phyloP scores from a whole-genome alignment of 805 yeast species.

The Zygosaccharomyces kombuchaensis region DNA sequence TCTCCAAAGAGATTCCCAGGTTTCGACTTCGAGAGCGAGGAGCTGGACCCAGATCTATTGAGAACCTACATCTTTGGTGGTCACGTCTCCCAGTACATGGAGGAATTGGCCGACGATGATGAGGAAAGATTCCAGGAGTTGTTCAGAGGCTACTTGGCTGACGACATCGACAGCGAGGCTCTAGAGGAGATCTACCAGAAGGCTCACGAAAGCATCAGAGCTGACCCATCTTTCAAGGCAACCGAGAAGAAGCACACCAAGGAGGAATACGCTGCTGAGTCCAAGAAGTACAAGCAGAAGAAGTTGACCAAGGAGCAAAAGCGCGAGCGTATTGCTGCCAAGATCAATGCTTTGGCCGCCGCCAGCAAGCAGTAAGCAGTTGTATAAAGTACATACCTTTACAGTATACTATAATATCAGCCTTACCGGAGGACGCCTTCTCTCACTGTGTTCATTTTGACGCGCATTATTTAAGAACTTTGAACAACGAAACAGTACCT shows the following conservation, averaged over 20 bases:
- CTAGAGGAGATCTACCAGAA: conserved; percentile 91
- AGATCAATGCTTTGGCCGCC: conserved; percentile 84
- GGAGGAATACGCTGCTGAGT: conserved; percentile 96
- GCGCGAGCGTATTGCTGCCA: conserved; percentile 81
- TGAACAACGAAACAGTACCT: not conserved
- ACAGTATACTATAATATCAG: not conserved
- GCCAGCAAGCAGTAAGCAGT: conserved; percentile 4
- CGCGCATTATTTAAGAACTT: not conserved
- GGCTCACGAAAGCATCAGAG: conserved; percentile 97
- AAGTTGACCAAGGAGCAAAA: conserved; percentile 92
- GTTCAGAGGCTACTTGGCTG: conserved; percentile 94
- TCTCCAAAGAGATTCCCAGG: conserved; percentile 99
- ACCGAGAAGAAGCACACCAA: conserved; percentile 91
- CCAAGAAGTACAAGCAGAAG: conserved; percentile 83
- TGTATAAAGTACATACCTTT: not conserved
- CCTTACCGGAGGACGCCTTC: not conserved
- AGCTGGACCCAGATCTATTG: conserved; percentile 93
- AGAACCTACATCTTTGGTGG: conserved; percentile 99
- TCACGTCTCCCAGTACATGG: conserved; percentile 99
- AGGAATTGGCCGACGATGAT: conserved; percentile 99
- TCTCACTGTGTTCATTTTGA: not conserved
- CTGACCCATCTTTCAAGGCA: conserved; percentile 86
- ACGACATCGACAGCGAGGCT: conserved; percentile 95
- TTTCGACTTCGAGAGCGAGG: conserved; percentile 98
- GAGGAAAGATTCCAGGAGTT: conserved; percentile 97